Base-by-base conservation (phyloP, 306 rosid species). In the Cucurbita pepo region DNA sequence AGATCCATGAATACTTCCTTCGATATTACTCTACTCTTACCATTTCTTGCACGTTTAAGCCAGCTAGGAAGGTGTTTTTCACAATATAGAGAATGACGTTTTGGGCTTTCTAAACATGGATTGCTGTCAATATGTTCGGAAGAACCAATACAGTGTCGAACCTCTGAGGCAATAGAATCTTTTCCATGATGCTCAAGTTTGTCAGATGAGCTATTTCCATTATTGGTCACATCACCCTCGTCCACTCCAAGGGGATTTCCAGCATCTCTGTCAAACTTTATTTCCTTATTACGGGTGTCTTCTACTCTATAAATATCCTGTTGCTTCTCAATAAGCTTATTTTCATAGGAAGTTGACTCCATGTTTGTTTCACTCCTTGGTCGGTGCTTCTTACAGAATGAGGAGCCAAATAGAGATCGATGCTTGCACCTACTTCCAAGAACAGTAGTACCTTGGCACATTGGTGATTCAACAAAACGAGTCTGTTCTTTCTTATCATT, bases 41-140 rank as follows among this genome's bases (percentile, higher is more conserved):
- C 99, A 77, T 95, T 94, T 85, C 99, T 88, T 19, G 99, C 99
- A 75, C 99, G 95, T 81, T 95, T 95, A 73, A 90, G 97, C 97
- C 99, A 95, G 77, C 96, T 95, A 47, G 99, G 99, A 62, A 91
- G 90, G 83, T 95, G 99, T 73, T 74, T 84, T 56, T 95, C 97
- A 66, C 99, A 95, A 78, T 95, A 95, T 76, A 91, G 81, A 47
- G 77, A 85, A 87, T 89, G 86, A 14, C 95, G 86, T 76, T 86
- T 91, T 61, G 96, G 95, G 76, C 79, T 83, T 84, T 91, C 99
- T 82, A 69, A 56, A 79, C 99, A 95, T 60, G 90, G 87, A 69
- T 80, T 85, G 78, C 22, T 77, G 82, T 83, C 82, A 77, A 83
- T 90, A 53, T 41, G 82, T 74, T 79, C 85, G 78, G 88, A 84